Evolutionary conservation across 768 basidiomycete species (phyloP), one percentile per base, ranked within the genome.

Genomic region (Boletus huronensis): DNA sequence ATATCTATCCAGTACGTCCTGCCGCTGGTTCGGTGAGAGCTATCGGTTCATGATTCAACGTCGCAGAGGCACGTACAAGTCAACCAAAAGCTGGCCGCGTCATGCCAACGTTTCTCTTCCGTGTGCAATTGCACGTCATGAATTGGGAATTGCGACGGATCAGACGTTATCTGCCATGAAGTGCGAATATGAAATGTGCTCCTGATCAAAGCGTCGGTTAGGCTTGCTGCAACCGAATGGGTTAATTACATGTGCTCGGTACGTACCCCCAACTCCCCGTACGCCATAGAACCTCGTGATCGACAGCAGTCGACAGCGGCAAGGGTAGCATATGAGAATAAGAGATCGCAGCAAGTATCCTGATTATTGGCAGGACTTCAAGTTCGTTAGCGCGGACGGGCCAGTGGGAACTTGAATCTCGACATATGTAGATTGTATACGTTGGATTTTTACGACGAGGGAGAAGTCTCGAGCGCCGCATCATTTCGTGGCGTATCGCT

Each of bases 401-500:
- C n/a, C n/a, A n/a, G n/a, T n/a, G n/a, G n/a, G n/a, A n/a, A n/a
- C n/a, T n/a, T n/a, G n/a, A n/a, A n/a, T n/a, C n/a, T n/a, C n/a
- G n/a, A n/a, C n/a, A n/a, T n/a, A n/a, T n/a, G n/a, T n/a, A n/a
- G n/a, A n/a, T n/a, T n/a, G n/a, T n/a, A n/a, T n/a, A n/a, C n/a
- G n/a, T n/a, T n/a, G n/a, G n/a, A n/a, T n/a, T 6, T 31, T 52
- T 53, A 26, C 36, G 48, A 21, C 16, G 19, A 38, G 10, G 11
- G 32, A 13, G 13, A 4, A 13, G 31, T 16, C 50, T 26, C 14
- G 43, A 23, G 46, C 59, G 59, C 53, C 59, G 59, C 53, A 56
- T 57, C 57, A 42, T 35, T 26, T 0, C 25, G 49, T 56, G 58
- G 58, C 52, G 44, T 21, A 9, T 52, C 57, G 39, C 21, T 32